Percentiles rank a stretch among this genome's conserved stretches.
These are phyloP conservation scores for Coniferiporia weirii DNA, from an alignment of 1,284 basidiomycete species.

Conservation along the genomic window DNA sequence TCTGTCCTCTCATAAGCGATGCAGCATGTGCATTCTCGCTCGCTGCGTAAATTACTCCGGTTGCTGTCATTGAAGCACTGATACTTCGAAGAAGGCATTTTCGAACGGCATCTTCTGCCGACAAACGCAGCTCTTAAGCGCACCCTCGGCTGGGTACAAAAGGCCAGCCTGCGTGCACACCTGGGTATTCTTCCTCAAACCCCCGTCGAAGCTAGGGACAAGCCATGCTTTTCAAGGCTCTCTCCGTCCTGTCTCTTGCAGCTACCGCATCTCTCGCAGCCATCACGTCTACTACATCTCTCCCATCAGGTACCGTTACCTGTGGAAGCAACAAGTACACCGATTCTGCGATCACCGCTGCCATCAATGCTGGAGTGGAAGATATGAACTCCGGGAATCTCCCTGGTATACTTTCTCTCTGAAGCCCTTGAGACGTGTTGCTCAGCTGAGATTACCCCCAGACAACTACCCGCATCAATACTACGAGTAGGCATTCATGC, in stretches of 20 bases:
- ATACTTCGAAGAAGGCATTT: too few relatives aligned
- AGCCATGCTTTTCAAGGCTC: conserved; percentile 1
- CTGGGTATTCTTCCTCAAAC: too few relatives aligned
- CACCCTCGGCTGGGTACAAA: not conserved
- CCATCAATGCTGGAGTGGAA: conserved; percentile 25
- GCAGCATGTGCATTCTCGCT: not conserved
- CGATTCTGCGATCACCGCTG: conserved; percentile 22
- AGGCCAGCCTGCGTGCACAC: not conserved
- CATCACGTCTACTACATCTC: conserved; percentile 1
- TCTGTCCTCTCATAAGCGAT: not conserved
- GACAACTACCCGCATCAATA: conserved; percentile 21
- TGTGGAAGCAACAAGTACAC: conserved; percentile 26
- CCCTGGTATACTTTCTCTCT: conserved; percentile 18
- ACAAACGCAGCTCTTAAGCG: too few relatives aligned
- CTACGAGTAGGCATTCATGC: conserved; percentile 7
- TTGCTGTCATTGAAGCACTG: not conserved
- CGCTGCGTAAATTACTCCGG: not conserved
- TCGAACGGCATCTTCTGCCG: too few relatives aligned
- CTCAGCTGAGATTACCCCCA: not conserved
- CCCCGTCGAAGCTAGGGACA: too few relatives aligned
- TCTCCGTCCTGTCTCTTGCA: not conserved
- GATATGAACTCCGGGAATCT: conserved; percentile 21
- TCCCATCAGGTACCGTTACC: conserved; percentile 26
- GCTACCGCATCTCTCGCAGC: not conserved
- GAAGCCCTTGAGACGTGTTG: not conserved